Base-by-base conservation (phyloP, 106 monocot species). In the Posidonia australis region DNA sequence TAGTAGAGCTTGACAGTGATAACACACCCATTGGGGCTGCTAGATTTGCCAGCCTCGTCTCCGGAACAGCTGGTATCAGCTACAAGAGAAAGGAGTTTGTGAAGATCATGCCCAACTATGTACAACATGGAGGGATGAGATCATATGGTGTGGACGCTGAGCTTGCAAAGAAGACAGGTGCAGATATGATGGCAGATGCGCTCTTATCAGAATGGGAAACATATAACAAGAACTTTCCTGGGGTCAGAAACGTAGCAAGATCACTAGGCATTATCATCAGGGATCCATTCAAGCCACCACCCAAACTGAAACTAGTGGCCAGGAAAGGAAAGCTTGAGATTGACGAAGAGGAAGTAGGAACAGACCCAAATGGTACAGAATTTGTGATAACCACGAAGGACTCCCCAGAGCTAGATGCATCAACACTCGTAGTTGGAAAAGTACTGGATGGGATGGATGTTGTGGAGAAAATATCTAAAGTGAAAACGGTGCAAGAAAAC, bases 401-500 rank as follows among this genome's bases (percentile, higher is more conserved):
- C 23, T 65, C 78, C 13, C 78, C 83, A 19, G 81, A 81, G 53
- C 75, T 83, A 5, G 87, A 83, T 19, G 67, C 31, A 3, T 66
- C 76, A 5, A 62, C 76, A 3, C 42, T 87, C 60, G 78, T 87
- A 2, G 75, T 87, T 3, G 87, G 87, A 14, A 68, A 67, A 58
- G 87, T 83, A 26, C 3, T 87, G 28, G 47, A 52, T 1, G 87
- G 87, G 41, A 81, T 83, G 83, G 87, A 83, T 12, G 87, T 87
- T 24, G 78, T 83, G 51, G 66, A 76, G 51, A 81, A 28, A 57
- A 71, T 86, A 17, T 61, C 75, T 0, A 63, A 56, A n/a, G 87
- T 83, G 51, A 73, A 78, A 67, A 76, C 87, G 9, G 87, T 87
- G 51, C 67, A 80, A 63, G 83, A 87, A 51, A 87, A 87, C 67